These are phyloP conservation scores for Parathielavia appendiculata DNA, from an alignment of 495 filamentous ascomycete species.

Conservation along the genomic window DNA sequence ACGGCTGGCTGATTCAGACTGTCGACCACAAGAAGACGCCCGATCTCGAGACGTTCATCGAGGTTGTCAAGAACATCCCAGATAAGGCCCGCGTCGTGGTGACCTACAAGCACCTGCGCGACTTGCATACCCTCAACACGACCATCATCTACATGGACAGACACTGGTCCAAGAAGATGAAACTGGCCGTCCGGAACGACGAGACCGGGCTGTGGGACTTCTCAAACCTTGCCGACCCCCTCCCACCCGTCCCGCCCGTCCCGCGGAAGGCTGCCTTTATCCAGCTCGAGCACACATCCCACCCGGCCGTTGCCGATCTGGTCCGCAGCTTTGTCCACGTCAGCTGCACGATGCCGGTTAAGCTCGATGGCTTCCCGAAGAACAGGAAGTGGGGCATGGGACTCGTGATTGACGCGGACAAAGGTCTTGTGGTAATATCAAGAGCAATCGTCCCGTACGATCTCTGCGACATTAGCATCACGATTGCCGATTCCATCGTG, in stretches of 20 bases:
- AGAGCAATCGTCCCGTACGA: conserved; percentile 93
- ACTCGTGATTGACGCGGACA: conserved; percentile 89
- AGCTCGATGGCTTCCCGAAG: conserved; percentile 92
- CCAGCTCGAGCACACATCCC: conserved; percentile 77
- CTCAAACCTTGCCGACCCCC: conserved; percentile 69
- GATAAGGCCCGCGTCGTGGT: conserved; percentile 87
- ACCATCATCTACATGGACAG: conserved; percentile 88
- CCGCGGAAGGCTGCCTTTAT: conserved; percentile 83
- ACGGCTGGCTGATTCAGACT: conserved; percentile 85
- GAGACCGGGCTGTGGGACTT: conserved; percentile 92
- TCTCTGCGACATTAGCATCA: conserved; percentile 90
- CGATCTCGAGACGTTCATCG: conserved; percentile 80
- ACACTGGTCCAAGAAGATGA: conserved; percentile 93
- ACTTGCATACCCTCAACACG: conserved; percentile 90
- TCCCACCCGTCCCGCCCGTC: conserved; percentile 66
- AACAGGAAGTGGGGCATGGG: conserved; percentile 91
- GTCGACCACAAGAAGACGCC: conserved; percentile 86
- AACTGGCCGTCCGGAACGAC: conserved; percentile 88
- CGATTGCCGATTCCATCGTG: conserved; percentile 91
- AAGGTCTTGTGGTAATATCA: conserved; percentile 90
- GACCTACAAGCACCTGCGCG: conserved; percentile 90
- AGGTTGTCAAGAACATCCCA: conserved; percentile 84
- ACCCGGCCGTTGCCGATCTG: conserved; percentile 84
- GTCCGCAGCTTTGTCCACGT: conserved; percentile 93
- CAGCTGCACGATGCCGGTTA: conserved; percentile 84